Evolutionary conservation across 495 filamentous ascomycete species (phyloP), one percentile per base, ranked within the genome.

Genomic region (Penicillium macrosclerotiorum): DNA sequence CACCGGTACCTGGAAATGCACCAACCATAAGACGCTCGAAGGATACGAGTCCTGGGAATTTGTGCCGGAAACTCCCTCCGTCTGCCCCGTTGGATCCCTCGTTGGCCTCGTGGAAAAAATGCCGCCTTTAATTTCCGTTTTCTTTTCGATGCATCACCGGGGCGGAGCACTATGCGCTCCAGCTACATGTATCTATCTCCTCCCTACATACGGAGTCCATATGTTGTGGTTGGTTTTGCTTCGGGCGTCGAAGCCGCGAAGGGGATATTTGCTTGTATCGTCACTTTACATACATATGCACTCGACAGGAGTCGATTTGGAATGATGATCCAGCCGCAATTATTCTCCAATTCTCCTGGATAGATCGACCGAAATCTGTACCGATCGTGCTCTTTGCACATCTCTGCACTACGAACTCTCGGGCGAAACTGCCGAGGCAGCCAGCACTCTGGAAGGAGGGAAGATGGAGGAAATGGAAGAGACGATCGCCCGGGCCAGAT

Each of bases 401-500:
- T n/a, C n/a, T n/a, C n/a, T n/a, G n/a, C n/a, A n/a, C n/a, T n/a
- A n/a, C n/a, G 25, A 22, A 24, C 20, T 38, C 35, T 37, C 33
- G 33, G 33, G 5, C 11, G 36, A 25, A 19, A 38, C 23, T 38
- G 7, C n/a, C 20, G 36, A 7, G 36, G 23, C 11, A 12, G 25
- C 5, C 25, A 5, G 25, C 25, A 5, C 25, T 5, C 5, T 27
- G 25, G 25, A 11, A 27, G 11, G 36, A 38, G 36, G n/a, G 22
- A 23, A 20, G 13, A 20, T 13, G 14, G 19, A 8, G 12, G 18
- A 20, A 22, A 19, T 1, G 14, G 17, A 16, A 25, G 20, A 14
- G 20, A 34, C 26, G 41, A 45, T 45, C 42, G 16, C 25, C 4
- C 9, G 42, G 42, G 32, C 32, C 23, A 45, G 33, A 24, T 24